Percentiles rank a stretch among this genome's conserved stretches.
These are phyloP conservation scores for Candida mattraensis DNA, from an alignment of 805 yeast genomes.

Conservation along the genomic window DNA sequence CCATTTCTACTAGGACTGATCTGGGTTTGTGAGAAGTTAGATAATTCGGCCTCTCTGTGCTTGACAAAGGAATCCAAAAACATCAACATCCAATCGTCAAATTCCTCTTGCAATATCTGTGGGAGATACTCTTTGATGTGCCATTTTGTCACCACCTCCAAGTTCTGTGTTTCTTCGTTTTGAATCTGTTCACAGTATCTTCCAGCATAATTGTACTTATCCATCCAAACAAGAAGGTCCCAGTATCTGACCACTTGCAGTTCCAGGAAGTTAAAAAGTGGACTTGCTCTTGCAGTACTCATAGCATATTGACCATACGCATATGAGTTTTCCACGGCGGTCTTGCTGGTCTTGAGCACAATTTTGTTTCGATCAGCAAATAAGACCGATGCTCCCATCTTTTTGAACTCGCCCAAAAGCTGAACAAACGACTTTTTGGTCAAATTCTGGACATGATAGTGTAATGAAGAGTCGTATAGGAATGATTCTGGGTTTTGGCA, in stretches of 20 bases:
- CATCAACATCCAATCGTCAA: slow-evolving; percentile 81
- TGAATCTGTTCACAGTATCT: slow-evolving; percentile 48
- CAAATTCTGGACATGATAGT: slow-evolving; percentile 84
- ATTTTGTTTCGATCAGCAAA: slow-evolving; percentile 79
- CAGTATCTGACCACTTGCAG: slow-evolving; percentile 74
- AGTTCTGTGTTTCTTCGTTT: slow-evolving; percentile 42
- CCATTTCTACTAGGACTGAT: slow-evolving; percentile 70
- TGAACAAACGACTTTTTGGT: slow-evolving; percentile 82
- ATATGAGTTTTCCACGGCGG: slow-evolving; percentile 80
- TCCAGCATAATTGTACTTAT: slow-evolving; percentile 84
- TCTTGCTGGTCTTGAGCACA: slow-evolving; percentile 70
- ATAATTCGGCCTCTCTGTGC: slow-evolving; percentile 42
- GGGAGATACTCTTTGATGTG: slow-evolving; percentile 77
- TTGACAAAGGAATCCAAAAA: slow-evolving; percentile 69
- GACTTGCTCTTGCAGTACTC: slow-evolving; percentile 74
- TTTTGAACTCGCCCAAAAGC: slow-evolving; percentile 72
- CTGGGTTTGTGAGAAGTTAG: slow-evolving; percentile 18
- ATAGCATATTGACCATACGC: slow-evolving; percentile 86
- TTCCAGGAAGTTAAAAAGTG: slow-evolving; percentile 81
- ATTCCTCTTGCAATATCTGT: slow-evolving; percentile 70
- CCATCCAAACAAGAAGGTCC: slow-evolving; percentile 97
- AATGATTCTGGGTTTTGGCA: slow-evolving; percentile 71
- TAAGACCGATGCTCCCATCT: slow-evolving; percentile 76
- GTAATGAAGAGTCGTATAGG: slow-evolving; percentile 74
- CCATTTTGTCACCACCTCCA: slow-evolving; percentile 67